phyloP scores from a whole-genome alignment of 257 asterid genomes.

The Paulownia fortunei region DNA sequence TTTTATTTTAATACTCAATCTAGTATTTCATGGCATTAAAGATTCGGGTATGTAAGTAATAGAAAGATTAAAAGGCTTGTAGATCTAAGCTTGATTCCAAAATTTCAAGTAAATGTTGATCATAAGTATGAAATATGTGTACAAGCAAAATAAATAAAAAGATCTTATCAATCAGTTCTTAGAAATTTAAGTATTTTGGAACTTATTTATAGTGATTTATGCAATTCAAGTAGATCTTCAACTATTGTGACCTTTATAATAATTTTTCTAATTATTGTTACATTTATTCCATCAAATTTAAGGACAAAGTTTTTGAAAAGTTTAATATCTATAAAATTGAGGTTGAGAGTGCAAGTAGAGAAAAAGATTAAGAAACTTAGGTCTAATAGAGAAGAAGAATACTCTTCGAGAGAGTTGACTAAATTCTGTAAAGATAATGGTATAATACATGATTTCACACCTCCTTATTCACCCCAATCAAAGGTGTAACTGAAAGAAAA shows the following conservation, averaged over 20 bases:
- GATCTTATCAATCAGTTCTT: too few species aligned
- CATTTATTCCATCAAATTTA: too few species aligned
- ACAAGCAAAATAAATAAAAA: too few species aligned
- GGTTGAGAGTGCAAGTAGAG: not conserved
- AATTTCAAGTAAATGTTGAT: not conserved
- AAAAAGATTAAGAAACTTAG: not conserved
- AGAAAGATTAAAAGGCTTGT: not conserved
- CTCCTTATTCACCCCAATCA: too few species aligned
- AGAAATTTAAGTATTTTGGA: too few species aligned
- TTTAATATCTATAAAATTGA: not conserved
- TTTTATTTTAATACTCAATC: not conserved
- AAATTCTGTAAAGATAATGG: too few species aligned
- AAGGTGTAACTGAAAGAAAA: not conserved
- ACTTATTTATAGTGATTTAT: too few species aligned
- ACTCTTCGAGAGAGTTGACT: not conserved
- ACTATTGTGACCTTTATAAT: too few species aligned
- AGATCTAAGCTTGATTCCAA: not conserved
- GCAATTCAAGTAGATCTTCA: not conserved
- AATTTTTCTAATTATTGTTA: too few species aligned
- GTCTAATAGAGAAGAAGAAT: not conserved
- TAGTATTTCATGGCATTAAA: not conserved
- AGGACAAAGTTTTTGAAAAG: too few species aligned
- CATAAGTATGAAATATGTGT: too few species aligned
- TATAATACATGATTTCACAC: too few species aligned
- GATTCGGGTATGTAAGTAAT: not conserved